phyloP scores from a whole-genome alignment of 192 early-diverging fungal species.

The Coemansia sp. region DNA sequence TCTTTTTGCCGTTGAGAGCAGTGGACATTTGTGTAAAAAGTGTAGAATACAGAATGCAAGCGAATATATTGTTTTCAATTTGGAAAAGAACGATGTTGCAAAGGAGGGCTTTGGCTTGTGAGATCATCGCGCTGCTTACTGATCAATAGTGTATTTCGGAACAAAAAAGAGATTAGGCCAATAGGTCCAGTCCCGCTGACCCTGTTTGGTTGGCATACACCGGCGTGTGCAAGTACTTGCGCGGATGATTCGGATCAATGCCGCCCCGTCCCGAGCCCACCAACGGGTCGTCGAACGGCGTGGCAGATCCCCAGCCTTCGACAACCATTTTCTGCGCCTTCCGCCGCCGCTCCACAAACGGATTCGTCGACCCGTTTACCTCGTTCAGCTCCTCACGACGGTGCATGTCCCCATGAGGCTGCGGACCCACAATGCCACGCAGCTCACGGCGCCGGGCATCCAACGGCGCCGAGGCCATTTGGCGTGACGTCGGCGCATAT shows the following conservation, averaged over 20 bases:
- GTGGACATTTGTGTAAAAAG: conserved; percentile 27
- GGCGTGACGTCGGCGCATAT: conserved; percentile 35
- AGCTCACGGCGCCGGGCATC: conserved; percentile 22
- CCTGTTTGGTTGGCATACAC: conserved; percentile 30
- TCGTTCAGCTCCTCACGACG: conserved; percentile 18
- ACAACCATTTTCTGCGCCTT: conserved; percentile 23
- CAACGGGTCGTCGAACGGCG: conserved; percentile 34
- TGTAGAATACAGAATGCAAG: neutral
- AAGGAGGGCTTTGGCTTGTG: too few species aligned
- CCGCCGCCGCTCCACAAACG: conserved; percentile 44
- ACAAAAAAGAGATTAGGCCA: neutral
- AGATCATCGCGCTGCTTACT: too few species aligned
- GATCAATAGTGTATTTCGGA: too few species aligned
- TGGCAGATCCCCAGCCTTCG: conserved; percentile 24
- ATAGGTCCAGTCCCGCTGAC: neutral
- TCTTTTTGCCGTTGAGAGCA: conserved; percentile 68
- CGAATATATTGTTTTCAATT: too few species aligned
- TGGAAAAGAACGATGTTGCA: too few species aligned
- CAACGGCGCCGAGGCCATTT: conserved; percentile 22
- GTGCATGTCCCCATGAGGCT: conserved; percentile 20
- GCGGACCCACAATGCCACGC: conserved; percentile 26
- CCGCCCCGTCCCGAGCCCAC: conserved; percentile 22
- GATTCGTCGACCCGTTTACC: conserved; percentile 15
- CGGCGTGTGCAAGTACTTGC: conserved; percentile 46
- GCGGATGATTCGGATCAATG: conserved; percentile 42